phyloP scores from a whole-genome alignment of 2,329 filamentous ascomycete genomes.

The Sordariomycetes sp. region DNA sequence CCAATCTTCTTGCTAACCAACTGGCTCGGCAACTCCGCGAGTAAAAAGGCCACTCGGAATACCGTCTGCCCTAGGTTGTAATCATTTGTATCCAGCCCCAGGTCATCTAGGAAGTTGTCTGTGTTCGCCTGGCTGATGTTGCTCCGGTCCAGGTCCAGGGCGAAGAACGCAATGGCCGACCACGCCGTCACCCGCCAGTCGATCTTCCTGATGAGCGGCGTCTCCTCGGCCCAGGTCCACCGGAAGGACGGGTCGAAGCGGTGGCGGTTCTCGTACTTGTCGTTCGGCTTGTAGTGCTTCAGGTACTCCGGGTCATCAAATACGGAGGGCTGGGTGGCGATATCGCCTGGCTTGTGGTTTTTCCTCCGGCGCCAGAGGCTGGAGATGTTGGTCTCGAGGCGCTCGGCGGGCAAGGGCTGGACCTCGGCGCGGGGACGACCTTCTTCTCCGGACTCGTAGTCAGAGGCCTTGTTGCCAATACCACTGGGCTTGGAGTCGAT shows the following conservation, averaged over 20 bases:
- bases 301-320: slow-evolving; percentile 30
- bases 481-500: background rate
- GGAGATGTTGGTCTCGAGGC: background rate
- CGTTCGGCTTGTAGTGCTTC: slow-evolving; percentile 20
- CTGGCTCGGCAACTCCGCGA: slow-evolving; percentile 43
- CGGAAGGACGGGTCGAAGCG: slow-evolving; percentile 20
- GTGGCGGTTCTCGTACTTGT: slow-evolving; percentile 20
- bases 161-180: slow-evolving; percentile 13
- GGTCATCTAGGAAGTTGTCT: slow-evolving; percentile 11
- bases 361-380: background rate
- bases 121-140: slow-evolving; percentile 15
- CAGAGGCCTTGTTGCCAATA: background rate
- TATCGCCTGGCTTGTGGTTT: slow-evolving; percentile 9
- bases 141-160: slow-evolving; percentile 13
- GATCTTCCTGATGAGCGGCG: slow-evolving; percentile 16
- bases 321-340: slow-evolving; percentile 30
- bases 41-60: slow-evolving; percentile 35
- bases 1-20: slow-evolving; percentile 39
- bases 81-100: slow-evolving; percentile 24
- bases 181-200: slow-evolving; percentile 14
- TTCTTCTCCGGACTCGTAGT: background rate
- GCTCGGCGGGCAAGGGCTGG: background rate
- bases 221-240: slow-evolving; percentile 22
- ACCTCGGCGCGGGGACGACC: background rate
- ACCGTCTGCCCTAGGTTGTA: slow-evolving; percentile 38